Evolutionary conservation across 225 moss, liverwort and hornwort genomes (phyloP).

Genomic region (Thuidium tamariscinum): DNA sequence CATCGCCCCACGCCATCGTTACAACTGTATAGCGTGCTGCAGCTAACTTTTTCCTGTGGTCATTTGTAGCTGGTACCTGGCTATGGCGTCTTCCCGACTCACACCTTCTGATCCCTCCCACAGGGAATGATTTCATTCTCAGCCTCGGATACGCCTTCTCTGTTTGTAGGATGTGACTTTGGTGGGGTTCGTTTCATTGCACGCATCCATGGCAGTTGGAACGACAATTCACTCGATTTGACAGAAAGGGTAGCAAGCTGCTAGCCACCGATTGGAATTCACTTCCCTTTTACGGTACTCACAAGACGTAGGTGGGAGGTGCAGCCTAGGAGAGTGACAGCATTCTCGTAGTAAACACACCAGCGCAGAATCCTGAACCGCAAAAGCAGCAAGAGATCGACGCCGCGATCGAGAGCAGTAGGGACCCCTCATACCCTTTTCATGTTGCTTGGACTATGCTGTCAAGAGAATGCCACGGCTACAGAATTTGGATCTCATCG

Average conservation of each 20-base stretch:
- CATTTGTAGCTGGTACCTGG: not conserved
- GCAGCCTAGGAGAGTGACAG: not conserved
- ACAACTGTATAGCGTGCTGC: not conserved
- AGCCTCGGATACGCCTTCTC: not conserved
- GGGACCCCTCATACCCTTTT: not conserved
- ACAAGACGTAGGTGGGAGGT: not conserved
- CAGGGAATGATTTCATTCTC: not conserved
- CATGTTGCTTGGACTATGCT: not conserved
- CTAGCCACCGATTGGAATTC: not conserved
- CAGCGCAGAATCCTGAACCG: not conserved
- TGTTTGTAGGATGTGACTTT: not conserved
- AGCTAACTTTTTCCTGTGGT: not conserved
- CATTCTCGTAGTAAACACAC: not conserved
- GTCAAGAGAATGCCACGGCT: not conserved
- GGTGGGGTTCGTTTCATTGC: not conserved
- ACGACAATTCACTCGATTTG: not conserved
- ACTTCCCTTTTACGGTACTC: not conserved
- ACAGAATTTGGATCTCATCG: not conserved
- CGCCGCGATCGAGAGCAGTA: not conserved
- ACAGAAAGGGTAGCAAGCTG: not conserved
- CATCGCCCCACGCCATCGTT: not conserved
- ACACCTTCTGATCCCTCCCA: not conserved
- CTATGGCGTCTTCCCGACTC: slow-evolving; percentile 1
- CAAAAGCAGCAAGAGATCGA: not conserved
- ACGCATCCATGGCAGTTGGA: slow-evolving; percentile 4